These are phyloP conservation scores for Abortiporus biennis DNA, from an alignment of 1,284 basidiomycete species.

Conservation along the genomic window DNA sequence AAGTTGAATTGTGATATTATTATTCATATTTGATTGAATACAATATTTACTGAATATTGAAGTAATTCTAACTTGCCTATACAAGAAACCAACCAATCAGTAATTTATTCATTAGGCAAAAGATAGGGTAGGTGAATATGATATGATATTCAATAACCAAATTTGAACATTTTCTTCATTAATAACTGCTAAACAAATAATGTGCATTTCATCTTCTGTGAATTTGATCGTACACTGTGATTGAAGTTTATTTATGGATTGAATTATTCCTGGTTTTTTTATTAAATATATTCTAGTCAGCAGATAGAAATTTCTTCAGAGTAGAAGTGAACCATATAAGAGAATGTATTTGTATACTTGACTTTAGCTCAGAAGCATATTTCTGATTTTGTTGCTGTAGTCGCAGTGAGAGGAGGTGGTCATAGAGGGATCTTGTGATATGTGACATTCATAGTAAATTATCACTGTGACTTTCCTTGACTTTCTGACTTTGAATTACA, in stretches of 20 bases:
- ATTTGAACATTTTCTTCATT: constrained; percentile 86
- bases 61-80: constrained; percentile 57
- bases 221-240: constrained; percentile 81
- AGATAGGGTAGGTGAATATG: constrained; percentile 6
- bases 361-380: no score
- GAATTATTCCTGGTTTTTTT: constrained; percentile 72
- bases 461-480: no score
- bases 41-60: constrained; percentile 78
- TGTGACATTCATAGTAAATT: no score
- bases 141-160: constrained; percentile 63
- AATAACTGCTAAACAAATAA: constrained; percentile 78
- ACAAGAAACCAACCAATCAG: constrained; percentile 10
- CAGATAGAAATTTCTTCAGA: no score
- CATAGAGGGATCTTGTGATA: no score
- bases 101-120: constrained; percentile 26
- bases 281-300: no score
- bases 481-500: no score
- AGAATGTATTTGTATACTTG: no score
- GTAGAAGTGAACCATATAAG: no score
- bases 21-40: constrained; percentile 82
- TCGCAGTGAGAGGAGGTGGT: no score
- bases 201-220: constrained; percentile 68
- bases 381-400: no score
- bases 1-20: constrained; percentile 75
- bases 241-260: constrained; percentile 78